Conservation (phyloP, 495 filamentous ascomycete species). For the Entonaema liquescens region DNA sequence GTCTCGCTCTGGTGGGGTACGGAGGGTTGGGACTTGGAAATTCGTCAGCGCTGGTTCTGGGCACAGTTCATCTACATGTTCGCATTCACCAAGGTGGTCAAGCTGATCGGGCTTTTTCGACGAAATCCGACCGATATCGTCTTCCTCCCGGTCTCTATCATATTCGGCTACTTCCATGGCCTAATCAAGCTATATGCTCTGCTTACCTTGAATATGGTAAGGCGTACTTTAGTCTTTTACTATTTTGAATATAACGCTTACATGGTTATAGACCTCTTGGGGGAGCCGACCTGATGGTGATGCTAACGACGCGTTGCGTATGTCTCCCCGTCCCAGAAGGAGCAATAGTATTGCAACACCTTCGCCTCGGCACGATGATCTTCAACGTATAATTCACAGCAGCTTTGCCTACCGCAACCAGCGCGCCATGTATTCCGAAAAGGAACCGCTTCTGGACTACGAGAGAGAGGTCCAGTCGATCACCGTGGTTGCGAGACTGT, state of each 20-base stretch:
- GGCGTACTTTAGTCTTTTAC: neutral
- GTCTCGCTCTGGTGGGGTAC: conserved; percentile 58
- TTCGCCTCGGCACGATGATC: conserved; percentile 41
- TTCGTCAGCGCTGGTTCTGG: conserved; percentile 55
- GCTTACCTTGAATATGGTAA: conserved; percentile 56
- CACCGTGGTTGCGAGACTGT: conserved; percentile 25
- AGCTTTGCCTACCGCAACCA: conserved; percentile 18
- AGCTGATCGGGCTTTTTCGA: conserved; percentile 66
- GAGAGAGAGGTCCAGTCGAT: conserved; percentile 31
- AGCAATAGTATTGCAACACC: conserved; percentile 60
- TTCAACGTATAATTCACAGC: conserved; percentile 29
- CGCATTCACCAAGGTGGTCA: conserved; percentile 65
- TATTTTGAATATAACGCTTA: conserved; percentile 30
- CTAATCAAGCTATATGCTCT: conserved; percentile 70
- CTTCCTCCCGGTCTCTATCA: conserved; percentile 62
- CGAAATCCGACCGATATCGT: conserved; percentile 64
- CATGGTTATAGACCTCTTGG: conserved; percentile 69
- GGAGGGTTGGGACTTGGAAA: conserved; percentile 53
- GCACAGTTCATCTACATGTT: conserved; percentile 59
- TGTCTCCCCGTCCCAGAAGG: conserved; percentile 59
- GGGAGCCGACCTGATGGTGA: conserved; percentile 74
- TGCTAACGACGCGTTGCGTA: conserved; percentile 65
- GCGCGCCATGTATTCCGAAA: conserved; percentile 27
- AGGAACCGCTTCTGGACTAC: conserved; percentile 25
- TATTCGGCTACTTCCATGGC: conserved; percentile 69